Evolutionary conservation across 2,329 filamentous ascomycete genomes (phyloP), one percentile per base, ranked within the genome.

Genomic region (Arthrobotrys sinensis): DNA sequence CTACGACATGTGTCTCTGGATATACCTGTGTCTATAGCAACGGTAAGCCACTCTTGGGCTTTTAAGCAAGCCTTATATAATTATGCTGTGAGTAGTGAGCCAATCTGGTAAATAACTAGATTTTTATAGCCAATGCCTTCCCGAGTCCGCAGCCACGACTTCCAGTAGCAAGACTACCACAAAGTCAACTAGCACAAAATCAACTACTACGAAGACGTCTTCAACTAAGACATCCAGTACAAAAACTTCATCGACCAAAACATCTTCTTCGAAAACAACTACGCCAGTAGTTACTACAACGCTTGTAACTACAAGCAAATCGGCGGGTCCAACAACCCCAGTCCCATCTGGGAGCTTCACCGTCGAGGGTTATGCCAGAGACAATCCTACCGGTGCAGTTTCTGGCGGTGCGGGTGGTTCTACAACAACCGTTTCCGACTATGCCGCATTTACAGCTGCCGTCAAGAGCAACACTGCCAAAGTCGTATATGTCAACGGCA

Each of bases 371-470:
- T 73, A 38, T 46, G 69, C 69, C 5, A 34, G 21, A 55, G 28
- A 73, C 16, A 73, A 73, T 52, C 69, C 69, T 2, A 66, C 69
- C 5, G 69, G 69, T 21, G 86, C 84, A 14, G 83, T 73, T 14
- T 66, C 85, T 3, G 88, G 88, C 65, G 88, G 89, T 69, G 84
- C 85, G 21, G 87, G 86, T 16, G 88, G 88, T 64, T 84, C 86
- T 1, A 88, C 88, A 8, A 87, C 86, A 32, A 89, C 88, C 6
- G 88, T 90, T 68, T 86, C 86, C n/a, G 85, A 85, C 8, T 87
- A 88, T 43, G 85, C 86, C 19, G 83, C 86, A 38, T 85, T 90
- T 79, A 86, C 86, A 2, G 83, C 85, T 1, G 88, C 88, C 2
- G 88, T 87, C 32, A 83, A 84, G 4, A 85, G 86, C 38, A 85